Conservation (phyloP, 495 filamentous ascomycete species). For the Echria macrotheca region DNA sequence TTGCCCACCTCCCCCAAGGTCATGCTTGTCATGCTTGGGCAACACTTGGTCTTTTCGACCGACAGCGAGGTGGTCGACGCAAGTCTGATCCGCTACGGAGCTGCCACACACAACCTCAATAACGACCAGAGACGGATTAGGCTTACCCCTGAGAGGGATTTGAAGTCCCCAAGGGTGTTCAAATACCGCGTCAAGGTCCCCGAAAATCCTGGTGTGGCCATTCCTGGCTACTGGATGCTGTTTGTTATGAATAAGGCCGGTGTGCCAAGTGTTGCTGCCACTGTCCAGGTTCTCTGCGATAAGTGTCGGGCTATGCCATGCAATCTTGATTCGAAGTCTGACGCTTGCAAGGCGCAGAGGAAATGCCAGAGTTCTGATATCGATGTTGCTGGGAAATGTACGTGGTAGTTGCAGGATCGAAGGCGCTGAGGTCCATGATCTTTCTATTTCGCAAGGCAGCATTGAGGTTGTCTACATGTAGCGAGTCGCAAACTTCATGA, state of each 20-base stretch:
- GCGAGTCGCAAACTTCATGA: too few species aligned
- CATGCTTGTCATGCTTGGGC: not conserved
- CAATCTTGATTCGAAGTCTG: too few species aligned
- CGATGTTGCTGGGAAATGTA: too few species aligned
- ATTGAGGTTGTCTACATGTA: too few species aligned
- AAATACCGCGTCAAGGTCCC: constrained; percentile 29
- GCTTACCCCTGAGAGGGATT: not conserved
- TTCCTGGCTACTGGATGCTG: constrained; percentile 56
- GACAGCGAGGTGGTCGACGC: not conserved
- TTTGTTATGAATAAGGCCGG: constrained; percentile 44
- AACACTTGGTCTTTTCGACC: not conserved
- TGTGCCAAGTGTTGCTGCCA: constrained; percentile 42
- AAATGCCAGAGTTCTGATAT: too few species aligned
- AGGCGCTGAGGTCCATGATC: too few species aligned
- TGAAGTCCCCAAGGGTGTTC: too few species aligned
- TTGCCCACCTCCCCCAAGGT: too few species aligned
- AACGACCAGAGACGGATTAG: not conserved
- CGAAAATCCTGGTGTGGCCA: constrained; percentile 42
- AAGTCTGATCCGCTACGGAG: not conserved
- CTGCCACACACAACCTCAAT: not conserved
- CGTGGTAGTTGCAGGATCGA: too few species aligned
- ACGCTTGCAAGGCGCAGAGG: too few species aligned
- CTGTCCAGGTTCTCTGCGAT: not conserved
- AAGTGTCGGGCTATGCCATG: not conserved
- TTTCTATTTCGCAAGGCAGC: too few species aligned